Evolutionary conservation across 805 yeast species (phyloP).

Genomic region (Suhomyces kilbournensis): DNA sequence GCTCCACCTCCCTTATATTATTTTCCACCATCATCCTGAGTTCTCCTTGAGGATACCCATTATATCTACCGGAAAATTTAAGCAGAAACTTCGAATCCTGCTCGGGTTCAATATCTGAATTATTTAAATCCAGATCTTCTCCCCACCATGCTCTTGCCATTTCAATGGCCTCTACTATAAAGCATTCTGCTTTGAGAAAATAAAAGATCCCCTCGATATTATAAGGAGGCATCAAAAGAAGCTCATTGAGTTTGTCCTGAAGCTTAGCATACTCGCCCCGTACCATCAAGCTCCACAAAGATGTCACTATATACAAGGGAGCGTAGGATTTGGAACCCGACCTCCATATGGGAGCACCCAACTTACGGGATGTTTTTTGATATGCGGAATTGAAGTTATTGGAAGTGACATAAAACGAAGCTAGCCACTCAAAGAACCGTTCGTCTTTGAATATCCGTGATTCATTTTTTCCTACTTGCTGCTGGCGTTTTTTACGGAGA

Average conservation of each 20-base stretch:
- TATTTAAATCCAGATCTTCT: neutral
- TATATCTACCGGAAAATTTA: neutral
- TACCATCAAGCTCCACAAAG: constrained; percentile 42
- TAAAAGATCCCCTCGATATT: constrained; percentile 39
- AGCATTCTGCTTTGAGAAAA: constrained; percentile 33
- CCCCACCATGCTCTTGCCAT: constrained; percentile 11
- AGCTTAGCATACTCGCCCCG: constrained; percentile 34
- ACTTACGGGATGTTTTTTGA: constrained; percentile 1
- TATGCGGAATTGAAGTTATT: constrained; percentile 9
- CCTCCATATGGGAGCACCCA: constrained; percentile 37
- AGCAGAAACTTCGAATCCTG: neutral
- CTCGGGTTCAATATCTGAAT: neutral
- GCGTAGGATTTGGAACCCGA: constrained; percentile 39
- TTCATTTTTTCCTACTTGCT: neutral
- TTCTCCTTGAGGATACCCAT: neutral
- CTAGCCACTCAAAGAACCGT: constrained; percentile 36
- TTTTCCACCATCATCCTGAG: neutral
- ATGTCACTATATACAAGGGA: constrained; percentile 39
- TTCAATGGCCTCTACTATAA: constrained; percentile 21
- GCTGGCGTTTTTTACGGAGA: constrained; percentile 20
- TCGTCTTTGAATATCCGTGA: constrained; percentile 19
- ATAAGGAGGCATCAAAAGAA: constrained; percentile 43
- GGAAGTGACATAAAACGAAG: constrained; percentile 23
- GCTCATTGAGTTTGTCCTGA: constrained; percentile 32
- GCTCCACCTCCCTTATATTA: neutral